phyloP scores from a whole-genome alignment of 2,329 filamentous ascomycete species.

The Aspergillus sp. region DNA sequence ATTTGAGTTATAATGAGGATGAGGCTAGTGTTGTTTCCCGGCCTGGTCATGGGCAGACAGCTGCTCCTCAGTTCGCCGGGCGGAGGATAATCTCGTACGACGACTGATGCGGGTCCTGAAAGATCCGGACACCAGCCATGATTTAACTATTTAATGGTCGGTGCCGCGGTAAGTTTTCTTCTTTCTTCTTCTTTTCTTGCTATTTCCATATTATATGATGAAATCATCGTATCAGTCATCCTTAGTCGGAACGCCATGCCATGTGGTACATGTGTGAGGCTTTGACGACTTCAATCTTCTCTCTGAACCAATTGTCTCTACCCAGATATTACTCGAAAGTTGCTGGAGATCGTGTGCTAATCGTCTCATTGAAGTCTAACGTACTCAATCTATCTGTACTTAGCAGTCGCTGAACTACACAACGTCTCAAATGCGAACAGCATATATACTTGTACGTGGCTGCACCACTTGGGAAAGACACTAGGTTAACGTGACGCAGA shows the following conservation, averaged over 20 bases:
- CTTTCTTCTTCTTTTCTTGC: not conserved
- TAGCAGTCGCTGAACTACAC: not conserved
- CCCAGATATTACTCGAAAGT: not conserved
- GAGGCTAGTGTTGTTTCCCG: conserved; percentile 14
- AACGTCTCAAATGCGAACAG: not conserved
- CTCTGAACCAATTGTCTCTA: conserved; percentile 34
- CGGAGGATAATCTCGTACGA: conserved; percentile 39
- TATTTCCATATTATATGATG: conserved; percentile 61
- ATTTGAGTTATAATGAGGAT: conserved; percentile 49
- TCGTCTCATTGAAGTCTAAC: not conserved
- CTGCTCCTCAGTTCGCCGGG: conserved; percentile 21
- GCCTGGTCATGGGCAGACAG: not conserved
- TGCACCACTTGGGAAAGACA: not conserved
- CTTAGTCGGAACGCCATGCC: conserved; percentile 74
- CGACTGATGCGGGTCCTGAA: conserved; percentile 25
- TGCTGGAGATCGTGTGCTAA: not conserved
- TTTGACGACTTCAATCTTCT: conserved; percentile 49
- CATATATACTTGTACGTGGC: not conserved
- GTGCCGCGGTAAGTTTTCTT: conserved; percentile 7
- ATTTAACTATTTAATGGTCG: not conserved
- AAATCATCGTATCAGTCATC: conserved; percentile 90
- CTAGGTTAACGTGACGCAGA: not conserved
- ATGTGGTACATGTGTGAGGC: conserved; percentile 39
- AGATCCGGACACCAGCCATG: not conserved
- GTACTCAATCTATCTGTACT: not conserved